Conservation (phyloP, 306 rosid genomes). For the Hippophae tibetana region DNA sequence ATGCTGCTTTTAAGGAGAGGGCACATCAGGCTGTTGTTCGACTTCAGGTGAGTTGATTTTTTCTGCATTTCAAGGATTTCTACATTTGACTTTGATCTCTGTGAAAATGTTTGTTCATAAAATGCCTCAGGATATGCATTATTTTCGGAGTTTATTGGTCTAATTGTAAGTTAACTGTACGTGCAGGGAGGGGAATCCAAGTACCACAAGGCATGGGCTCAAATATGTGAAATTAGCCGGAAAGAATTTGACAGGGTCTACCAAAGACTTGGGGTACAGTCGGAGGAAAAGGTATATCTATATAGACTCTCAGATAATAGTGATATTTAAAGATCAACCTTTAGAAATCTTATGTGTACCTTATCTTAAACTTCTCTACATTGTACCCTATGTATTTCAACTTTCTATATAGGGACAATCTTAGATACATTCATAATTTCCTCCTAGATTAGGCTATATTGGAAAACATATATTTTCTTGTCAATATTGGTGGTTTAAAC, state of each 20-base stretch:
- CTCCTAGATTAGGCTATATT: too few relatives aligned
- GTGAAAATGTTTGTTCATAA: background rate
- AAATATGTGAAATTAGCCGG: conserved; percentile 83
- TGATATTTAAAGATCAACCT: background rate
- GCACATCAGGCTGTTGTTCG: conserved; percentile 84
- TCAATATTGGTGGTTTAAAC: too few relatives aligned
- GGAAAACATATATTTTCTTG: too few relatives aligned
- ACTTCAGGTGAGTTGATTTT: conserved; percentile 58
- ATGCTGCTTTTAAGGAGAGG: conserved; percentile 69
- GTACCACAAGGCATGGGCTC: conserved; percentile 71
- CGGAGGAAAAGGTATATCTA: conserved; percentile 70
- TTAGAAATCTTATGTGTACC: background rate
- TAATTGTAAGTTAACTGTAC: conserved; percentile 7
- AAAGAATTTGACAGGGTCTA: conserved; percentile 80
- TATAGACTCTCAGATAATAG: background rate
- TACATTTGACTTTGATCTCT: conserved; percentile 6
- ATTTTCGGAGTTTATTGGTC: background rate
- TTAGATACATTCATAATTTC: too few relatives aligned
- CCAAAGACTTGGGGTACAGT: conserved; percentile 60
- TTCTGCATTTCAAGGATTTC: background rate
- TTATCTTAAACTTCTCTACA: background rate
- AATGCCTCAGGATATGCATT: background rate
- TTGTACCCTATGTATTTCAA: too few relatives aligned
- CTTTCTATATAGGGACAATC: too few relatives aligned
- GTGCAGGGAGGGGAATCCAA: conserved; percentile 60